phyloP scores from a whole-genome alignment of 208 protist species.

The Trypanosoma melophagium region DNA sequence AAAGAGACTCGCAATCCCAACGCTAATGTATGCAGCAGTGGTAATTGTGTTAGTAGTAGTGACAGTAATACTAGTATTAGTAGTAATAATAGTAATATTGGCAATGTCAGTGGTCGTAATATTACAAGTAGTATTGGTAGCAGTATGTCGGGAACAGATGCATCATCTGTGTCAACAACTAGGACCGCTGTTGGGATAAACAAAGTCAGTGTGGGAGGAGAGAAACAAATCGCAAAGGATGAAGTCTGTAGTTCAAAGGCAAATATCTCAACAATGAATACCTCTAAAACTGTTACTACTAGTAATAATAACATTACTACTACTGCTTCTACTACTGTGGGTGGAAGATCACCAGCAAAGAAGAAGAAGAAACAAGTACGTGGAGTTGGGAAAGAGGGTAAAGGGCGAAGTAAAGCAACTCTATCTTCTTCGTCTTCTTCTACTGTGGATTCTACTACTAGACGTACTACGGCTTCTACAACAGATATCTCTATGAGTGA shows the following conservation, averaged over 20 bases:
- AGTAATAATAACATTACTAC: too few species aligned
- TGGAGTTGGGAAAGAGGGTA: constrained; percentile 7
- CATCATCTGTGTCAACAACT: background rate
- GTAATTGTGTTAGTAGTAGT: too few species aligned
- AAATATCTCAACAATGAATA: background rate
- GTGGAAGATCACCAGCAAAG: background rate
- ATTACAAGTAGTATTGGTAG: background rate
- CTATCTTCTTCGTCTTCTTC: background rate
- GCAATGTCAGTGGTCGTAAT: too few species aligned
- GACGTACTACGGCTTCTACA: background rate
- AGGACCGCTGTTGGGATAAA: background rate
- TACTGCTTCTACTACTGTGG: too few species aligned
- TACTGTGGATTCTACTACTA: too few species aligned
- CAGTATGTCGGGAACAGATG: background rate
- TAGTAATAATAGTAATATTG: too few species aligned
- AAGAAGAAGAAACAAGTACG: constrained; percentile 4
- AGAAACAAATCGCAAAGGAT: background rate
- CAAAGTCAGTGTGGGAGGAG: constrained; percentile 1
- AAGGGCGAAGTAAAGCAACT: background rate
- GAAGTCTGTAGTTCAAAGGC: too few species aligned
- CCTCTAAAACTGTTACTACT: background rate
- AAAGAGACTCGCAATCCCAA: too few species aligned
- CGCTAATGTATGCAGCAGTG: too few species aligned
- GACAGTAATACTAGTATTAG: too few species aligned
- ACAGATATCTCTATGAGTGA: background rate